Evolutionary conservation across 2,329 filamentous ascomycete genomes (phyloP).

Genomic region (Alternaria angustiovoidea): DNA sequence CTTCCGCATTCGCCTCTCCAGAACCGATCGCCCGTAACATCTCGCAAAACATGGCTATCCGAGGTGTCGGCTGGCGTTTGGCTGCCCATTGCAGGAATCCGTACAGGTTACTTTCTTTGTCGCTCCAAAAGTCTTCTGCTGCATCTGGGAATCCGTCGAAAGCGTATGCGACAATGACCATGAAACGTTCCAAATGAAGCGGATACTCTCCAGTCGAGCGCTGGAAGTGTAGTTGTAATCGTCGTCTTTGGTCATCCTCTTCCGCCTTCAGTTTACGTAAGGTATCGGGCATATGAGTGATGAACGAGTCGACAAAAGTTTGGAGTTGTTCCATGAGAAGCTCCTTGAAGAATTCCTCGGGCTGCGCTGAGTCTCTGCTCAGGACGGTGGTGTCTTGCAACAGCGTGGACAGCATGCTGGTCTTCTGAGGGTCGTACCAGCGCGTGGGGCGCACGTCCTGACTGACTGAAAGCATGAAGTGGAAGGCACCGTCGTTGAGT

Average conservation of each 20-base stretch:
- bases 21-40: slow-evolving; percentile 90
- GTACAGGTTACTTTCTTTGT: slow-evolving; percentile 89
- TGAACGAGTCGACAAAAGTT: slow-evolving; percentile 87
- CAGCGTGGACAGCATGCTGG: slow-evolving; percentile 81
- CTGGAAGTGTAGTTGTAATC: slow-evolving; percentile 55
- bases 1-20: slow-evolving; percentile 80
- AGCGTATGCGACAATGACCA: slow-evolving; percentile 89
- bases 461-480: slow-evolving; percentile 86
- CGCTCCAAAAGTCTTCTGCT: slow-evolving; percentile 88
- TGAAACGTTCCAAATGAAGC: slow-evolving; percentile 80
- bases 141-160: slow-evolving; percentile 87
- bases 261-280: slow-evolving; percentile 84
- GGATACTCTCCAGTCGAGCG: slow-evolving; percentile 62
- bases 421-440: slow-evolving; percentile 87
- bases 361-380: slow-evolving; percentile 70
- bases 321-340: slow-evolving; percentile 84
- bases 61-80: slow-evolving; percentile 89
- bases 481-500: slow-evolving; percentile 87
- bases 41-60: slow-evolving; percentile 95
- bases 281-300: slow-evolving; percentile 93
- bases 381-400: slow-evolving; percentile 80
- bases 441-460: slow-evolving; percentile 81
- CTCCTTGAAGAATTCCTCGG: slow-evolving; percentile 75
- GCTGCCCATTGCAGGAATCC: slow-evolving; percentile 99
- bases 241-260: slow-evolving; percentile 82